A percentile compares a stretch with the other conserved stretches of the same genome.
phyloP scores from a whole-genome alignment of 2,329 filamentous ascomycete species.

The Clarireedia sp. region DNA sequence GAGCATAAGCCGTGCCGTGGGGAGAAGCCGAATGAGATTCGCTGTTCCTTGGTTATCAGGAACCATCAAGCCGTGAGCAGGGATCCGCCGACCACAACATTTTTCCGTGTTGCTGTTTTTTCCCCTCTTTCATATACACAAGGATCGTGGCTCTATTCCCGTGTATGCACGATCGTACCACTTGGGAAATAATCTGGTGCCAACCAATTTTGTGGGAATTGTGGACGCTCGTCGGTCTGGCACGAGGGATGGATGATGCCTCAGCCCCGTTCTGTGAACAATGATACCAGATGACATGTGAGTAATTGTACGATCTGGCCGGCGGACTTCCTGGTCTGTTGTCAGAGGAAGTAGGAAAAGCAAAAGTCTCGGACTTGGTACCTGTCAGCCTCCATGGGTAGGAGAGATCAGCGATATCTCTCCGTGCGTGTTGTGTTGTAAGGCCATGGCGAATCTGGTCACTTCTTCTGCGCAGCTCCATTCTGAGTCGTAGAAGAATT shows the following conservation, averaged over 20 bases:
- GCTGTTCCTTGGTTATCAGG: neutral
- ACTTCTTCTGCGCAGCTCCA: neutral
- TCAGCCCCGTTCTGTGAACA: neutral
- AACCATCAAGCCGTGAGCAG: neutral
- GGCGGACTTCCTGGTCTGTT: neutral
- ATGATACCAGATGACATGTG: neutral
- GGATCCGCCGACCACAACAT: neutral
- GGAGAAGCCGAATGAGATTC: constrained; percentile 3
- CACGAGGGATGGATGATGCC: neutral
- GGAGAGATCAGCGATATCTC: neutral
- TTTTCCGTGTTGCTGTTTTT: neutral
- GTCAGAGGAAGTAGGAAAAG: too few species aligned
- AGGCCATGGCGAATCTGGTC: neutral
- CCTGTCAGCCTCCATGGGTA: constrained; percentile 5
- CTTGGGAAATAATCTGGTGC: neutral
- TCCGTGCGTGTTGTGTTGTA: neutral
- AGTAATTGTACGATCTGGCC: neutral
- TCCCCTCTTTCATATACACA: neutral
- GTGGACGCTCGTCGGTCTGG: neutral
- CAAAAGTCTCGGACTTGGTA: neutral
- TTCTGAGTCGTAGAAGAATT: neutral
- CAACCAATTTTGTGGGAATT: neutral
- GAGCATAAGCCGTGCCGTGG: constrained; percentile 4
- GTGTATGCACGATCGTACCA: neutral
- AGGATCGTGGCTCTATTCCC: neutral